These are phyloP conservation scores for Stenogyne calaminthoides DNA, from an alignment of 305 asterid genomes.

Conservation along the genomic window DNA sequence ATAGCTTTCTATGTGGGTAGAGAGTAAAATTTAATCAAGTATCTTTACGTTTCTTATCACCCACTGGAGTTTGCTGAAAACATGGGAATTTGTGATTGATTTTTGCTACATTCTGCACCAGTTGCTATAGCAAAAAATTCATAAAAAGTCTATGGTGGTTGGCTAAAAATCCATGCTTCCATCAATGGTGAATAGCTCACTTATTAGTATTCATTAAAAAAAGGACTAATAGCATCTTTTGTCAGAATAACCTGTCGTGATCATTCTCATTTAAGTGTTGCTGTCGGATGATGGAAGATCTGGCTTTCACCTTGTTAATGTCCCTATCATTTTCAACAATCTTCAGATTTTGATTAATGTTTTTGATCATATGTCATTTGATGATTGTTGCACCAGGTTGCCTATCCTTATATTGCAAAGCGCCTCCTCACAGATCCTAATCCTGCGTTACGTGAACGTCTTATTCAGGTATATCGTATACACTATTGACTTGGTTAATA, in stretches of 20 bases:
- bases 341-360: conserved; percentile 11
- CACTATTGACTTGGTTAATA: background rate
- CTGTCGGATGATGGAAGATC: conserved; percentile 22
- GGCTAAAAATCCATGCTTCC: background rate
- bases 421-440: conserved; percentile 98
- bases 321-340: conserved; percentile 27
- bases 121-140: background rate
- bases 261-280: conserved; percentile 1
- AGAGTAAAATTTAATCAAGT: background rate
- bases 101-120: background rate
- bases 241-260: conserved; percentile 6
- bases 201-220: background rate
- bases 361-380: conserved; percentile 26
- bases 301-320: conserved; percentile 19
- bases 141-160: conserved; percentile 2
- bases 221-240: conserved; percentile 5
- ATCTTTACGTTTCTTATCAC: background rate
- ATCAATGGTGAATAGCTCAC: conserved; percentile 1
- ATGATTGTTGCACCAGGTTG: conserved; percentile 64
- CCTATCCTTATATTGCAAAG: conserved; percentile 98
- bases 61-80: background rate
- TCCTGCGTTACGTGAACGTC: conserved; percentile 96
- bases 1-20: background rate
- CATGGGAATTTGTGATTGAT: conserved; percentile 2
- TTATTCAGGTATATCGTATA: conserved; percentile 70